Evolutionary conservation across 805 yeast species (phyloP).

Genomic region (Spathaspora passalidarum): DNA sequence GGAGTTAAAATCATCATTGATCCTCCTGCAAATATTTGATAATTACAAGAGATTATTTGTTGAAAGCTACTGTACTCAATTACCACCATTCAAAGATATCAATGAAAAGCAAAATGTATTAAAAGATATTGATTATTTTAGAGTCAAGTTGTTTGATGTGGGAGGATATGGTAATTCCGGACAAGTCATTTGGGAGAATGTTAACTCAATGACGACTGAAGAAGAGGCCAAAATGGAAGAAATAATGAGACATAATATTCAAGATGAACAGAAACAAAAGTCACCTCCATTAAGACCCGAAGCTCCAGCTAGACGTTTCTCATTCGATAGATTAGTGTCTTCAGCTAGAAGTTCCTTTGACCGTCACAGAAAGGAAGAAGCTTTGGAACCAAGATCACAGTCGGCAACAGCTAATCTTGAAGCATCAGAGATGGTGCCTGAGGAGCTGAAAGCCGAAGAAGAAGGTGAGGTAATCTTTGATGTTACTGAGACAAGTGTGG

Average conservation of each 20-base stretch:
- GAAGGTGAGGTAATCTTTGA: constrained; percentile 2
- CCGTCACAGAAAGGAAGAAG: neutral
- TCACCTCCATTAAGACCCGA: neutral
- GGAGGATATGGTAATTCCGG: constrained; percentile 63
- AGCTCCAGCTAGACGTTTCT: neutral
- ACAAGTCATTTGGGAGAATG: constrained; percentile 59
- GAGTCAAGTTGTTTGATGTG: constrained; percentile 56
- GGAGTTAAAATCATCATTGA: constrained; percentile 40
- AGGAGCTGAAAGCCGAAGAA: constrained; percentile 5
- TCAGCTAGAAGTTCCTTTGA: constrained; percentile 2
- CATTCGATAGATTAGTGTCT: constrained; percentile 3
- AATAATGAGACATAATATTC: constrained; percentile 40
- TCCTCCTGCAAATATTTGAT: constrained; percentile 51
- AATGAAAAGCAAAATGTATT: constrained; percentile 53
- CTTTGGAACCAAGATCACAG: neutral
- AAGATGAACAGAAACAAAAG: constrained; percentile 15
- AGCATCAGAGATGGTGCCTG: neutral
- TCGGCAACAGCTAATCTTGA: neutral
- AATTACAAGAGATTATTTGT: constrained; percentile 56
- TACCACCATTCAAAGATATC: constrained; percentile 46
- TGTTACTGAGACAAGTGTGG: constrained; percentile 2
- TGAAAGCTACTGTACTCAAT: constrained; percentile 47
- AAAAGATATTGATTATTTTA: constrained; percentile 60
- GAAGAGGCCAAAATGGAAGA: constrained; percentile 49
- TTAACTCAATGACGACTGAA: constrained; percentile 48